These are phyloP conservation scores for Candida vartiovaarae DNA, from an alignment of 805 yeast genomes.

Conservation along the genomic window DNA sequence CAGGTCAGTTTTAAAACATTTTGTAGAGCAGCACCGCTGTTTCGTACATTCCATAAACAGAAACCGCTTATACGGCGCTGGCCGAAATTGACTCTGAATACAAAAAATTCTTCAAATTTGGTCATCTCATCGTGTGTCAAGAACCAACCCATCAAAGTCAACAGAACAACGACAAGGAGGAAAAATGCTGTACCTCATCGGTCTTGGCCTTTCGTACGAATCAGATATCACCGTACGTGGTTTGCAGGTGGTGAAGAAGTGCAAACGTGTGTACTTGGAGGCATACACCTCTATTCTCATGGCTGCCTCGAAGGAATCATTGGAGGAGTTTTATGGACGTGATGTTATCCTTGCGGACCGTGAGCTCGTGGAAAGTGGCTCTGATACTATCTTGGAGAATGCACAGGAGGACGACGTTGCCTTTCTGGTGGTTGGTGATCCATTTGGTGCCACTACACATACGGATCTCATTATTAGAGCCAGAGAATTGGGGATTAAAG, in stretches of 20 bases:
- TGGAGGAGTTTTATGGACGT: constrained; percentile 82
- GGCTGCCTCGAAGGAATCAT: constrained; percentile 74
- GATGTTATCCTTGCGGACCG: constrained; percentile 86
- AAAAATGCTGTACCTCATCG: constrained; percentile 80
- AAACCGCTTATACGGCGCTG: too few relatives aligned
- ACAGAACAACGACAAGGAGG: too few relatives aligned
- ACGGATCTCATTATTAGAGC: constrained; percentile 92
- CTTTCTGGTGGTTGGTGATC: constrained; percentile 94
- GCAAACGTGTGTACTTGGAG: constrained; percentile 89
- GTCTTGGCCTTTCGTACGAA: constrained; percentile 85
- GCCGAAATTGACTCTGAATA: too few relatives aligned
- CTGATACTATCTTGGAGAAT: constrained; percentile 71
- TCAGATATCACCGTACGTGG: constrained; percentile 94
- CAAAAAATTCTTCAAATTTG: too few relatives aligned
- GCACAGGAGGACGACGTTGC: constrained; percentile 85
- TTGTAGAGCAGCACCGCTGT: too few relatives aligned
- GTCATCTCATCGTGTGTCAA: too few relatives aligned
- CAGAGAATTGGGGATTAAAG: constrained; percentile 69
- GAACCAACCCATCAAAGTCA: too few relatives aligned
- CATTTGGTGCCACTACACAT: constrained; percentile 97
- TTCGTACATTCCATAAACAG: too few relatives aligned
- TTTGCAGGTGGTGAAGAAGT: constrained; percentile 70
- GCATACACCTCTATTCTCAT: constrained; percentile 92
- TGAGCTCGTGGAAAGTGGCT: constrained; percentile 86
- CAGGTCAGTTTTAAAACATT: too few relatives aligned